Base-by-base conservation (phyloP, 176 grass and related monocot species). In the Carex kokanica region DNA sequence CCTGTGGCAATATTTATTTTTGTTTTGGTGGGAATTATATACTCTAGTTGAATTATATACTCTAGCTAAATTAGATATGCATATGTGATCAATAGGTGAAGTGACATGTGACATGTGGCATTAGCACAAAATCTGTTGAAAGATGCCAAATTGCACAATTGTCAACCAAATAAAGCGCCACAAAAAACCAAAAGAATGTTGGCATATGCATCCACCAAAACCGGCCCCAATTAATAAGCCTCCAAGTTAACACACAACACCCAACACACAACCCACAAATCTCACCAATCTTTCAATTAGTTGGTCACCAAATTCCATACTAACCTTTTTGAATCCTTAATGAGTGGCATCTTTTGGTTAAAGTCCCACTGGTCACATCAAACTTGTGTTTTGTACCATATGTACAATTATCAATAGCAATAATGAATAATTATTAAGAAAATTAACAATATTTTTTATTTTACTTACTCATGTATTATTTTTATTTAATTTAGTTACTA, bases 241-340 rank as follows among this genome's bases (percentile, higher is more conserved):
- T 75, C 41, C 71, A 29, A 75, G 12, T 75, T 29, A 77, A 77
- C 49, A 77, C 73, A 55, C 24, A 32, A n/a, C n/a, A n/a, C n/a
- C n/a, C n/a, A n/a, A n/a, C n/a, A 55, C 49, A 43, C 41, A 43
- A 43, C 41, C 41, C 1, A 17, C 21, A 54, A 4, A 14, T 74
- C 71, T 54, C 47, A 54, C 72, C 72, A 24, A 75, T 77, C 24
- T 31, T 12, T 49, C 45, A 56, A 77, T 55, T 77, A 32, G 14
- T 77, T 55, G 73, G 24, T 77, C 86, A 93, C 55, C 75, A 64
- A 41, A 69, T 84, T 47, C 43, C 41, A 61, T 60, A 9, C 74
- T 77, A 16, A 61, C 40, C 32, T 68, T 3, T 49, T 74, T 23
- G 0, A 71, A 74, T 53, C 63, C 49, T 62, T 29, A 77, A 77